Conservation (phyloP, 2,329 filamentous ascomycete species). For the Aspergillus luchuensis region DNA sequence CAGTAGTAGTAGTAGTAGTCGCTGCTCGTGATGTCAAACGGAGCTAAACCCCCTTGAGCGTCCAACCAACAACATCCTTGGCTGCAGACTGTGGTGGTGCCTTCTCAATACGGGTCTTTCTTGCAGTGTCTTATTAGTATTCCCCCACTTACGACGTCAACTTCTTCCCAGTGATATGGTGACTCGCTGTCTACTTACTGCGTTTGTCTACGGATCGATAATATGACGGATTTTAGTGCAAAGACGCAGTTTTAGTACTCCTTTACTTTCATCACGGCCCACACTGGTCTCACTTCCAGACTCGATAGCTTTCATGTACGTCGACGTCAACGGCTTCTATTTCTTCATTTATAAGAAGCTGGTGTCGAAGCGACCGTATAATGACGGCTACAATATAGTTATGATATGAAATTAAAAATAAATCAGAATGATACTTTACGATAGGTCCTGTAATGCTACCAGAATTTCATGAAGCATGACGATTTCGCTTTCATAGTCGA, state of each 20-base stretch:
- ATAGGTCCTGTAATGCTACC: not conserved
- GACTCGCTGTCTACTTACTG: not conserved
- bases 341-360: not conserved
- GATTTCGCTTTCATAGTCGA: not conserved
- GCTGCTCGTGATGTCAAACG: not conserved
- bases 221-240: not conserved
- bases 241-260: not conserved
- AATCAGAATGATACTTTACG: not conserved
- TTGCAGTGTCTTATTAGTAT: not conserved
- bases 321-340: not conserved
- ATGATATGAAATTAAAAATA: not conserved
- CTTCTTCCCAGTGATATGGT: not conserved
- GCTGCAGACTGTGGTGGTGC: not conserved
- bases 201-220: no score
- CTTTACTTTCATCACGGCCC: not conserved
- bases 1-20: not conserved
- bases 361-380: not conserved
- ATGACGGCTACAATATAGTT: not conserved
- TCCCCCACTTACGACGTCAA: not conserved
- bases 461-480: not conserved
- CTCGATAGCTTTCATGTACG: not conserved
- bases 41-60: conserved; percentile 3
- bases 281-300: no score
- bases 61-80: not conserved
- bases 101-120: not conserved